Percentiles rank a stretch among this genome's conserved stretches.
These are phyloP conservation scores for Metarhizium brunneum DNA, from an alignment of 2,329 filamentous ascomycete genomes.

Conservation along the genomic window DNA sequence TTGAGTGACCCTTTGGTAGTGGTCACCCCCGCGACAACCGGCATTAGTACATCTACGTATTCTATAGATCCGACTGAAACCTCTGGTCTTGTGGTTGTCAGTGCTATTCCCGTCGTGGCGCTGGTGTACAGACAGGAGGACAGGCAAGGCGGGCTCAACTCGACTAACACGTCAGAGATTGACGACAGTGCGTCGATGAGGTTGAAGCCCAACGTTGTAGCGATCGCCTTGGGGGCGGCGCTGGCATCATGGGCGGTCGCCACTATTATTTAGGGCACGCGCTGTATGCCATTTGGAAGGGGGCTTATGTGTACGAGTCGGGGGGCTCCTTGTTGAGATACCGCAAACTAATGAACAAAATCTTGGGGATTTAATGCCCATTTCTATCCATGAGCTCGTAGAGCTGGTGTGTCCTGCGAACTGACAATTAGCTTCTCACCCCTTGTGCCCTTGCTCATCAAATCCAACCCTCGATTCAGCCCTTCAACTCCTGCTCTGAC, in stretches of 20 bases:
- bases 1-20: background rate
- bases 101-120: conserved; percentile 7
- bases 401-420: background rate
- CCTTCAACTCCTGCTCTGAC: conserved; percentile 10
- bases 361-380: background rate
- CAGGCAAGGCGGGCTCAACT: background rate
- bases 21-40: background rate
- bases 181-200: background rate
- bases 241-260: background rate
- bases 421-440: conserved; percentile 12
- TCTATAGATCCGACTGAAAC: background rate
- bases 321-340: background rate
- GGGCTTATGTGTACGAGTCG: background rate
- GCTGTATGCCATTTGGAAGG: background rate
- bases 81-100: conserved; percentile 2
- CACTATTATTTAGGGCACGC: background rate
- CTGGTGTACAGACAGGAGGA: conserved; percentile 11
- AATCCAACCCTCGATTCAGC: conserved; percentile 6
- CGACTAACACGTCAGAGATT: background rate
- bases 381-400: background rate
- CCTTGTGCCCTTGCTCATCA: conserved; percentile 9
- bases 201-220: background rate
- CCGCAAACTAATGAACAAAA: background rate
- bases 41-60: background rate
- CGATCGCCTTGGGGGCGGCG: background rate